These are phyloP conservation scores for Ensete ventricosum DNA, from an alignment of 176 grass and related monocot species.

Conservation along the genomic window DNA sequence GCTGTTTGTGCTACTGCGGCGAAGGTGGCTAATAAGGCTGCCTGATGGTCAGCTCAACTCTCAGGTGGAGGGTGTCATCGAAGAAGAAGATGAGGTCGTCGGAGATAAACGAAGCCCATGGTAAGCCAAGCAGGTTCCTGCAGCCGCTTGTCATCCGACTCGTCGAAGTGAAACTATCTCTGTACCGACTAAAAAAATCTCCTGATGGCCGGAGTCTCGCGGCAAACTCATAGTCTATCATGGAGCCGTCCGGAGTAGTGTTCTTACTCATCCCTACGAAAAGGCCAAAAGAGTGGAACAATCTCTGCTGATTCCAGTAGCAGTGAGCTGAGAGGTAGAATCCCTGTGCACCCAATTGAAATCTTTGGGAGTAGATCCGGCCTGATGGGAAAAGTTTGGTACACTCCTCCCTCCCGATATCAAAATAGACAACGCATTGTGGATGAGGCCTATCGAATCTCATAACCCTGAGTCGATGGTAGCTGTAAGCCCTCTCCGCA, in stretches of 20 bases:
- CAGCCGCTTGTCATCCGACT: slow-evolving; percentile 11
- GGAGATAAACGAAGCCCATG: slow-evolving; percentile 18
- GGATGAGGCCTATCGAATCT: slow-evolving; percentile 22
- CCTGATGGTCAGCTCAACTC: slow-evolving; percentile 22
- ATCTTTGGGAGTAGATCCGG: slow-evolving; percentile 16
- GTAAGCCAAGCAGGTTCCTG: slow-evolving; percentile 14
- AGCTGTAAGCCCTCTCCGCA: slow-evolving; percentile 22
- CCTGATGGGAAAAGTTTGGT: slow-evolving; percentile 7
- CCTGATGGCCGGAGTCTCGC: slow-evolving; percentile 5
- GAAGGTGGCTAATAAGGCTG: neutral
- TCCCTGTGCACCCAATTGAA: slow-evolving; percentile 18
- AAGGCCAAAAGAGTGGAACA: slow-evolving; percentile 22
- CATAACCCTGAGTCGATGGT: slow-evolving; percentile 18
- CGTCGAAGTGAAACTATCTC: slow-evolving; percentile 14
- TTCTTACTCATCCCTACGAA: slow-evolving; percentile 25
- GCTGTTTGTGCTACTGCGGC: neutral
- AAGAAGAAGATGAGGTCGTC: slow-evolving; percentile 18
- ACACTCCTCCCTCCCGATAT: slow-evolving; percentile 21
- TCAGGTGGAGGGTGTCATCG: slow-evolving; percentile 19
- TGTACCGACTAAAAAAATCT: slow-evolving; percentile 17
- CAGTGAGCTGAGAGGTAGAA: slow-evolving; percentile 28
- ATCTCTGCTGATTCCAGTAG: slow-evolving; percentile 19
- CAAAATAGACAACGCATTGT: slow-evolving; percentile 19
- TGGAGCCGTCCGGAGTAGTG: slow-evolving; percentile 4
- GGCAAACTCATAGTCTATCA: slow-evolving; percentile 18